Evolutionary conservation across 345 rosid genomes (phyloP).

Genomic region (Dipteronia dyeriana): DNA sequence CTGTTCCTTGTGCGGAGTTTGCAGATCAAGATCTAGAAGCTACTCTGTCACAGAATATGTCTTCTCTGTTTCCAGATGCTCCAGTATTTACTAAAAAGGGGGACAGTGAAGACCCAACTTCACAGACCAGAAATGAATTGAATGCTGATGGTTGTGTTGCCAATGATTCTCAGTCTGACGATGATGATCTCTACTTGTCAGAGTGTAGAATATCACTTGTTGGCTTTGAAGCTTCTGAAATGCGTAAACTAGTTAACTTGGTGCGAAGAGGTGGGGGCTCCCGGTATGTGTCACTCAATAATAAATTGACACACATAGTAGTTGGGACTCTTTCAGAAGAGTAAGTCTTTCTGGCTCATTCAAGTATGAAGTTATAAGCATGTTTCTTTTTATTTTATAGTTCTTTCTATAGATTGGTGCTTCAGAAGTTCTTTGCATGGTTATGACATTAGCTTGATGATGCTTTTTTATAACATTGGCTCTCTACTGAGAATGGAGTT

Average conservation of each 20-base stretch:
- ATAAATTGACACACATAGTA: slow-evolving; percentile 82
- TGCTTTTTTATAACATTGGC: background rate
- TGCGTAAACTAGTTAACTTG: slow-evolving; percentile 77
- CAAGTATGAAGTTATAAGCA: background rate
- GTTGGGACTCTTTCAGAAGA: slow-evolving; percentile 86
- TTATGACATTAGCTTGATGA: slow-evolving; percentile 8
- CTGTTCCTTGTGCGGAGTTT: slow-evolving; percentile 41
- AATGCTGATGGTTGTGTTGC: slow-evolving; percentile 62
- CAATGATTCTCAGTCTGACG: slow-evolving; percentile 79
- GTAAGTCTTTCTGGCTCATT: slow-evolving; percentile 47
- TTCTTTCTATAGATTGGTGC: slow-evolving; percentile 1
- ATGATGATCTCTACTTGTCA: slow-evolving; percentile 80
- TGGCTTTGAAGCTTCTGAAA: slow-evolving; percentile 85
- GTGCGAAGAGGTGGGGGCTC: slow-evolving; percentile 87
- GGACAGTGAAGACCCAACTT: slow-evolving; percentile 36
- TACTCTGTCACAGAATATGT: slow-evolving; percentile 66
- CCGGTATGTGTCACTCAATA: slow-evolving; percentile 57
- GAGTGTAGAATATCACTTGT: slow-evolving; percentile 74
- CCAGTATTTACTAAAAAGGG: slow-evolving; percentile 41
- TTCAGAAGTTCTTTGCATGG: background rate
- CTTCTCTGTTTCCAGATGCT: slow-evolving; percentile 53
- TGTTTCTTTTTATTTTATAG: slow-evolving; percentile 19
- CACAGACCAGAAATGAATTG: slow-evolving; percentile 41
- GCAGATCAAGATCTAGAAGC: slow-evolving; percentile 73
- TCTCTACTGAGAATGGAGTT: slow-evolving; percentile 7